phyloP scores from a whole-genome alignment of 176 grass and related monocot genomes.

The Rhynchospora pubera region DNA sequence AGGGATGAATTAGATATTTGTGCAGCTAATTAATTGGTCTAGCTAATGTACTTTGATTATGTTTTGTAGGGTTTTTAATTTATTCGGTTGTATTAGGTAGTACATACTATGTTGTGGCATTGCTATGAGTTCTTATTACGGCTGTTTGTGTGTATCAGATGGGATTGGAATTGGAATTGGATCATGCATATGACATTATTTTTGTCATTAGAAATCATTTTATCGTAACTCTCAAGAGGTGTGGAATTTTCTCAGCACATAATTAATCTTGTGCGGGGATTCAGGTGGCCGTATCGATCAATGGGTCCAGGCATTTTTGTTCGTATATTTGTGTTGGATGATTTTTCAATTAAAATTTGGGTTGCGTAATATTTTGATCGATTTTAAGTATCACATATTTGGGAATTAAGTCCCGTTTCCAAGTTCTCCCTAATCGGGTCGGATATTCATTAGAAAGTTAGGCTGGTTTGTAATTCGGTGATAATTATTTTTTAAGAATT shows the following conservation, averaged over 20 bases:
- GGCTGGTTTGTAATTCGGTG: too few relatives aligned
- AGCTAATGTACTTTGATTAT: background rate
- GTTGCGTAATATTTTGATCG: background rate
- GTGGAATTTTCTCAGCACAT: background rate
- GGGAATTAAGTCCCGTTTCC: too few relatives aligned
- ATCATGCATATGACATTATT: background rate
- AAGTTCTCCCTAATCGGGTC: too few relatives aligned
- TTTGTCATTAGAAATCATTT: background rate
- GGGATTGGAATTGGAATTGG: background rate
- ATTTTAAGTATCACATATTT: background rate
- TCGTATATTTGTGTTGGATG: background rate
- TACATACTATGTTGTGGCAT: background rate
- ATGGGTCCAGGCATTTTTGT: background rate
- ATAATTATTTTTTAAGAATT: too few relatives aligned
- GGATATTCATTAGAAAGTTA: too few relatives aligned
- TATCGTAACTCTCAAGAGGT: background rate
- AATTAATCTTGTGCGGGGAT: background rate
- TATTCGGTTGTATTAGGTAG: background rate
- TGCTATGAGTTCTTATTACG: background rate
- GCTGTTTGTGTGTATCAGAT: background rate
- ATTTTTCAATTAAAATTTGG: background rate
- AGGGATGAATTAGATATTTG: constrained; percentile 3
- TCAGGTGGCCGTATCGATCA: background rate
- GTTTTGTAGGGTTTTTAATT: background rate
- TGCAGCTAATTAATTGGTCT: background rate